Evolutionary conservation across 2,329 filamentous ascomycete genomes (phyloP).

Genomic region (Magnaporthiopsis poae): DNA sequence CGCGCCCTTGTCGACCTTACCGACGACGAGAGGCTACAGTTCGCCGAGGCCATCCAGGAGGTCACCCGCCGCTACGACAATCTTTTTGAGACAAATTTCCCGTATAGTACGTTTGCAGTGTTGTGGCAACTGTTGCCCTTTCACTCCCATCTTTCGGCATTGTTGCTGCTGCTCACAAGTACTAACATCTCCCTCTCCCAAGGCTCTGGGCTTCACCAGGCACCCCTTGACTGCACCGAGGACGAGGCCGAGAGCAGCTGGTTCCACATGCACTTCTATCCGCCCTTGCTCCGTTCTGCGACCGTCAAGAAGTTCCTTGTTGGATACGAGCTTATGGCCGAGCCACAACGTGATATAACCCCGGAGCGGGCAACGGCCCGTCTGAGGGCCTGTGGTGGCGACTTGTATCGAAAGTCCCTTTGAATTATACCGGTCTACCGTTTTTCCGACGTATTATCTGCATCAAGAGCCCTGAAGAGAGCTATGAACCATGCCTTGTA

Average conservation of each 20-base stretch:
- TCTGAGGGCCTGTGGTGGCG: slow-evolving; percentile 65
- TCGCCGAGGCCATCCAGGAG: slow-evolving; percentile 79
- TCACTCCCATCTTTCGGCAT: not conserved
- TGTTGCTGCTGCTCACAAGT: not conserved
- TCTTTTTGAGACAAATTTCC: slow-evolving; percentile 90
- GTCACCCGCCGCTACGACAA: slow-evolving; percentile 91
- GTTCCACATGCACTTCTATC: slow-evolving; percentile 96
- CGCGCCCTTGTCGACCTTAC: slow-evolving; percentile 75
- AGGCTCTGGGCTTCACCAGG: slow-evolving; percentile 92
- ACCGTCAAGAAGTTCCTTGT: slow-evolving; percentile 95
- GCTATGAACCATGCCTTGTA: not conserved
- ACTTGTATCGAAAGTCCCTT: slow-evolving; percentile 68
- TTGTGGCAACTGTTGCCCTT: not conserved
- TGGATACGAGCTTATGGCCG: slow-evolving; percentile 90
- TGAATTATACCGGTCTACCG: slow-evolving; percentile 8
- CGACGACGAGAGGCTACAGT: slow-evolving; percentile 56
- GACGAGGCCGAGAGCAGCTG: slow-evolving; percentile 83
- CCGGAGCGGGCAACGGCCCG: slow-evolving; percentile 84
- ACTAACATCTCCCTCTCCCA: not conserved
- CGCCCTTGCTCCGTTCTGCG: slow-evolving; percentile 80
- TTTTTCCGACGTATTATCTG: not conserved
- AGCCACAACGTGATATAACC: slow-evolving; percentile 96
- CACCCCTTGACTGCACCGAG: slow-evolving; percentile 68
- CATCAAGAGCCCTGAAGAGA: not conserved
- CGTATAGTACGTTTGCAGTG: slow-evolving; percentile 58